Conservation (phyloP, 2,329 filamentous ascomycete species). For the Microdochium nivale region DNA sequence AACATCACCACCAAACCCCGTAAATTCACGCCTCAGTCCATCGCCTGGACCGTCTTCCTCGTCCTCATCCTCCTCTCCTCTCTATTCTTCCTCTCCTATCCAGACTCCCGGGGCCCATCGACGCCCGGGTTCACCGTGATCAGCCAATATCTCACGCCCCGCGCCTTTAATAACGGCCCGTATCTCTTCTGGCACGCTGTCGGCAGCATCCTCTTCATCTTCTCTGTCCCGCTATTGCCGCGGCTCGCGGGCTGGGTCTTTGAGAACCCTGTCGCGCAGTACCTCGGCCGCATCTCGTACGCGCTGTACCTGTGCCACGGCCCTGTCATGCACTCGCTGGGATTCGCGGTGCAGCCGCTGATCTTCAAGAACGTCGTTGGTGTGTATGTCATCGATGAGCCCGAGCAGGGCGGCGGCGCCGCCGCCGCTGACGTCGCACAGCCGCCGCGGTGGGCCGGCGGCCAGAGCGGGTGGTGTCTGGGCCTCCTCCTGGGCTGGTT, state of each 20-base stretch:
- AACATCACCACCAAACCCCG: too few species aligned
- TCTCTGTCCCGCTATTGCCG: not conserved
- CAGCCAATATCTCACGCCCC: slow-evolving; percentile 32
- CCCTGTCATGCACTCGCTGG: slow-evolving; percentile 43
- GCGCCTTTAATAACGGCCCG: slow-evolving; percentile 36
- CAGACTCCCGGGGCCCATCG: slow-evolving; percentile 27
- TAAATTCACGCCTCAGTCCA: too few species aligned
- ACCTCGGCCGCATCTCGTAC: slow-evolving; percentile 52
- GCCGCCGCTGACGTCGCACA: too few species aligned
- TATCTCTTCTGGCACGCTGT: slow-evolving; percentile 50
- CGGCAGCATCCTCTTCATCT: slow-evolving; percentile 43
- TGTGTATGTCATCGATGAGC: too few species aligned
- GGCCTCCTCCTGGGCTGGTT: not conserved
- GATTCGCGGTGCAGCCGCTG: slow-evolving; percentile 41
- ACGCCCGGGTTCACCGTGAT: slow-evolving; percentile 46
- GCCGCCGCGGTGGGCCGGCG: not conserved
- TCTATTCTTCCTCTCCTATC: slow-evolving; percentile 44
- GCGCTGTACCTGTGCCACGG: slow-evolving; percentile 55
- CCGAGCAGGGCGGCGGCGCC: too few species aligned
- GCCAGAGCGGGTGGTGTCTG: not conserved
- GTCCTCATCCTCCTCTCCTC: slow-evolving; percentile 38
- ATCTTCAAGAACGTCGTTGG: slow-evolving; percentile 24
- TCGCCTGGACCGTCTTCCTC: too few species aligned
- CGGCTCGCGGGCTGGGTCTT: slow-evolving; percentile 39
- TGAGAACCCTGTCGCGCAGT: slow-evolving; percentile 39